A percentile compares a stretch with the other conserved stretches of the same genome.
These are phyloP conservation scores for Naumovozyma dairenensis DNA, from an alignment of 805 yeast genomes.

Conservation along the genomic window DNA sequence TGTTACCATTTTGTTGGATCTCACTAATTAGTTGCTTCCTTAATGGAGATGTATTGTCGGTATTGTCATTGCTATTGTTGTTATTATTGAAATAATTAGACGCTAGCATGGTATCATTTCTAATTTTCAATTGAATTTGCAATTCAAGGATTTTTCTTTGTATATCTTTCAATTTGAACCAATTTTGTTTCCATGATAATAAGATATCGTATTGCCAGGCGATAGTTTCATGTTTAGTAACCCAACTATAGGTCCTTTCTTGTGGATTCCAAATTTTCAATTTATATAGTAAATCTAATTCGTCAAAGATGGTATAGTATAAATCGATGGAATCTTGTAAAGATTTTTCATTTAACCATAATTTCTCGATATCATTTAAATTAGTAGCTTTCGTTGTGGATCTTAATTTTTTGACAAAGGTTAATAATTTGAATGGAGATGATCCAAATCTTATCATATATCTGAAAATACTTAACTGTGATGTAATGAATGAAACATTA, in stretches of 20 bases:
- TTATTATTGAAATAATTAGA: slow-evolving; percentile 10
- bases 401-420: slow-evolving; percentile 29
- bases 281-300: slow-evolving; percentile 46
- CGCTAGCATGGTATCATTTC: slow-evolving; percentile 21
- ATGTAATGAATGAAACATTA: slow-evolving; percentile 34
- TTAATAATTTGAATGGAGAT: slow-evolving; percentile 47
- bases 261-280: slow-evolving; percentile 25
- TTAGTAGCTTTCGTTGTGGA: no score
- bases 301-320: slow-evolving; percentile 60
- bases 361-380: slow-evolving; percentile 12
- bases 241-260: slow-evolving; percentile 29
- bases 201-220: slow-evolving; percentile 65
- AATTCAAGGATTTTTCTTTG: slow-evolving; percentile 35
- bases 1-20: slow-evolving; percentile 9
- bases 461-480: slow-evolving; percentile 45
- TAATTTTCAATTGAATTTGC: slow-evolving; percentile 47
- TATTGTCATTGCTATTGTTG: slow-evolving; percentile 19
- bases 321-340: slow-evolving; percentile 44
- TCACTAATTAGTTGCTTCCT: slow-evolving; percentile 27
- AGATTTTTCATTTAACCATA: slow-evolving; percentile 36
- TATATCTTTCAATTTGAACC: slow-evolving; percentile 28
- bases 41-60: slow-evolving; percentile 21
- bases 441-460: slow-evolving; percentile 63
- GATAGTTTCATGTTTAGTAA: slow-evolving; percentile 47
- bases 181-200: slow-evolving; percentile 44